phyloP scores from a whole-genome alignment of 768 basidiomycete species.

The Amyloporia xantha region DNA sequence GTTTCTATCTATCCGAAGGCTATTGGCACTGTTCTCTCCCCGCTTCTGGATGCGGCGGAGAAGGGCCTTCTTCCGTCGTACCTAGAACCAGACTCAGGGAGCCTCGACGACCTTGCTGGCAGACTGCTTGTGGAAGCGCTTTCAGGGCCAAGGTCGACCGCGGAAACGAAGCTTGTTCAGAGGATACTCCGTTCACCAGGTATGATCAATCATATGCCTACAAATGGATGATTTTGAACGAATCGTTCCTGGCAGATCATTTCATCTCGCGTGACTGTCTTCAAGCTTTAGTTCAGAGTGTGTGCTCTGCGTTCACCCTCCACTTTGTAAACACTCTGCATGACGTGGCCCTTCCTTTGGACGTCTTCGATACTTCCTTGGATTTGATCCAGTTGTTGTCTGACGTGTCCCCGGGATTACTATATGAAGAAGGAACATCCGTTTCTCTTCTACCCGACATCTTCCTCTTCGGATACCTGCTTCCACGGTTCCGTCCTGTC shows the following conservation, averaged over 20 bases:
- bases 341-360: conserved; percentile 19
- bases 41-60: conserved; percentile 37
- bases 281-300: conserved; percentile 22
- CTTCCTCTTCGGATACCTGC: conserved; percentile 42
- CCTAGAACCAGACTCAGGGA: conserved; percentile 35
- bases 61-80: conserved; percentile 35
- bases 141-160: conserved; percentile 17
- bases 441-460: conserved; percentile 34
- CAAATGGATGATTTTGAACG: background rate
- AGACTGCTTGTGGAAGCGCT: conserved; percentile 34
- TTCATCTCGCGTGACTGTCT: conserved; percentile 29
- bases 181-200: conserved; percentile 37
- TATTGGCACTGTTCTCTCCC: conserved; percentile 25
- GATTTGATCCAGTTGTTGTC: conserved; percentile 26
- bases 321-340: conserved; percentile 29
- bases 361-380: conserved; percentile 24
- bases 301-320: conserved; percentile 30
- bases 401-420: background rate
- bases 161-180: conserved; percentile 28
- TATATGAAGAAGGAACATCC: conserved; percentile 2
- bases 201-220: conserved; percentile 21
- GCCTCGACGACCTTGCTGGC: conserved; percentile 40
- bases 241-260: too few relatives aligned
- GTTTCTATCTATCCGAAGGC: conserved; percentile 31
- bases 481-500: conserved; percentile 30